A percentile compares a stretch with the other conserved stretches of the same genome.
Evolutionary conservation across 2,329 filamentous ascomycete species (phyloP).

Genomic region (Aspergillus cejpii): DNA sequence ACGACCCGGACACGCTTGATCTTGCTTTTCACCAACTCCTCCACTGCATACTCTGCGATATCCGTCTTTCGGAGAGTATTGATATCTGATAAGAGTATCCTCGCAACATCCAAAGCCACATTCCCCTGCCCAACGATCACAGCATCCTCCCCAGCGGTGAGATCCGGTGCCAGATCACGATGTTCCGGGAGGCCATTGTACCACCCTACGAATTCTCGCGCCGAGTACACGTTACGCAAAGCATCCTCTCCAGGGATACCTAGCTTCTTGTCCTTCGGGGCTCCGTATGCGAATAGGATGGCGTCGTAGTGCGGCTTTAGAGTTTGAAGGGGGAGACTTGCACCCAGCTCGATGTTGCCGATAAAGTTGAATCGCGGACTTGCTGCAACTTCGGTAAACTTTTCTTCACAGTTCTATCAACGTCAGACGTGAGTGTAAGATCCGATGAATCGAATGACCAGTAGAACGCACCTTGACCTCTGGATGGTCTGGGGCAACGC

Average conservation of each 20-base stretch:
- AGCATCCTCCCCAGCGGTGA: conserved; percentile 70
- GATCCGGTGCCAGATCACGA: conserved; percentile 62
- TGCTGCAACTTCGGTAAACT: conserved; percentile 79
- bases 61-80: conserved; percentile 73
- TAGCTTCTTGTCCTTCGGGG: conserved; percentile 71
- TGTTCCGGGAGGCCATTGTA: conserved; percentile 93
- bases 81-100: conserved; percentile 73
- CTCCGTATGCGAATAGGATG: conserved; percentile 87
- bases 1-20: conserved; percentile 79
- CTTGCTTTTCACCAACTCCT: conserved; percentile 62
- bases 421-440: not conserved
- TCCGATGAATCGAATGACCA: not conserved
- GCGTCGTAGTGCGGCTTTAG: conserved; percentile 83
- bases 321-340: conserved; percentile 57
- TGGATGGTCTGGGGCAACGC: conserved; percentile 95
- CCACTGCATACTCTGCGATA: conserved; percentile 77
- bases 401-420: conserved; percentile 81
- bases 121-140: conserved; percentile 93
- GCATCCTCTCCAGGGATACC: conserved; percentile 70
- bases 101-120: conserved; percentile 86
- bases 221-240: conserved; percentile 68
- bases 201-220: conserved; percentile 92
- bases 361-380: conserved; percentile 82
- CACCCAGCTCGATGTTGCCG: conserved; percentile 78
- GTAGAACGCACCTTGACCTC: conserved; percentile 78